A percentile compares a stretch with the other conserved stretches of the same genome.
phyloP scores from a whole-genome alignment of 345 rosid species.

The Aurinia saxatilis region DNA sequence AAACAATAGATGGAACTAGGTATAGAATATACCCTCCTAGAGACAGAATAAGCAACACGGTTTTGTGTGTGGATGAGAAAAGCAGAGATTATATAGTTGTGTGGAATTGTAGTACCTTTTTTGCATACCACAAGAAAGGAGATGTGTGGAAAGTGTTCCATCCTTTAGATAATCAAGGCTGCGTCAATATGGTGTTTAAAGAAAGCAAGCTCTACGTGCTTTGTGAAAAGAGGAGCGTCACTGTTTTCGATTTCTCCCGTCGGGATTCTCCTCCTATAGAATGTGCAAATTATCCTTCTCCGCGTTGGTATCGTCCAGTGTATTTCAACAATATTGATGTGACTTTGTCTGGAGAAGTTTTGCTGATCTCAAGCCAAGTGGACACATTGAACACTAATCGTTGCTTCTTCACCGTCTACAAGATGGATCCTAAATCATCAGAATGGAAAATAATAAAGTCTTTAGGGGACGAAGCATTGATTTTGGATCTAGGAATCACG shows the following conservation, averaged over 20 bases:
- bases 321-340: not conserved
- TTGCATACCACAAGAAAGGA: not conserved
- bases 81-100: not conserved
- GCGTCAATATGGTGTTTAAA: not conserved
- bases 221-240: no score
- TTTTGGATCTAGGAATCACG: constrained; percentile 1
- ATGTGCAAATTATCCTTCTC: not conserved
- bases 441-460: not conserved
- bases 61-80: not conserved
- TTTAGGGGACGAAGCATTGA: constrained; percentile 8
- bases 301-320: no score
- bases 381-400: no score
- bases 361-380: not conserved
- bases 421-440: not conserved
- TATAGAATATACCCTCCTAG: no score
- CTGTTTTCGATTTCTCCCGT: not conserved
- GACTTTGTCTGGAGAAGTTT: constrained; percentile 10
- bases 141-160: not conserved
- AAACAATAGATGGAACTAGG: no score
- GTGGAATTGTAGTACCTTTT: not conserved
- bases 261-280: not conserved
- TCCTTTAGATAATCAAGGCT: not conserved
- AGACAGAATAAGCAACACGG: not conserved
- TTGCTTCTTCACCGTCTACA: not conserved
- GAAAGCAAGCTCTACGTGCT: constrained; percentile 11